Evolutionary conservation across 1,139 yeast species (phyloP).

Genomic region (Zygosaccharomyces sapae): DNA sequence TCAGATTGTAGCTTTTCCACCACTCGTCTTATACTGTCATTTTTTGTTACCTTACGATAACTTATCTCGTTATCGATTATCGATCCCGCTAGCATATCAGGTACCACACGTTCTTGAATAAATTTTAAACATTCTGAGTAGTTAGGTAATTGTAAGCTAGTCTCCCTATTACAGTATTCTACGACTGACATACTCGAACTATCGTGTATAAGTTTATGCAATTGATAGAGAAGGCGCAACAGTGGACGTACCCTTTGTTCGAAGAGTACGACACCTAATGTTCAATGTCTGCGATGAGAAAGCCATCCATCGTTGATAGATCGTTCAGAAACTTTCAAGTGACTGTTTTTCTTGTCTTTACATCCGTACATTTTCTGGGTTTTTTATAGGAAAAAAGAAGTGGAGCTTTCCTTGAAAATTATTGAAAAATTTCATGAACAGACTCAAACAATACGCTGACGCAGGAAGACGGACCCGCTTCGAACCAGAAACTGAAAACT

Average conservation of each 20-base stretch:
- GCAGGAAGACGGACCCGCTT: background rate
- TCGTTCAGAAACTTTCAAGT: background rate
- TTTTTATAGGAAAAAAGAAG: background rate
- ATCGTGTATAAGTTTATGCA: no score
- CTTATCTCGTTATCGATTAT: background rate
- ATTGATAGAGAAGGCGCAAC: no score
- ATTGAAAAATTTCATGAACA: background rate
- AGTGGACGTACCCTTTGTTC: no score
- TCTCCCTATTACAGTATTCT: slow-evolving; percentile 11
- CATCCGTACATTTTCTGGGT: slow-evolving; percentile 1
- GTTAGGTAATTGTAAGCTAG: slow-evolving; percentile 13
- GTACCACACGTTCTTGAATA: slow-evolving; percentile 14
- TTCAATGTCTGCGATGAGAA: background rate
- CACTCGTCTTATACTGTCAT: slow-evolving; percentile 19
- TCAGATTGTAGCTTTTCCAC: slow-evolving; percentile 14
- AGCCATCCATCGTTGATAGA: no score
- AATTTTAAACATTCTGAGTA: slow-evolving; percentile 12
- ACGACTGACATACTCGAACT: slow-evolving; percentile 4
- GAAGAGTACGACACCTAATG: no score
- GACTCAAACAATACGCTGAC: slow-evolving; percentile 2
- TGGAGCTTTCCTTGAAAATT: background rate
- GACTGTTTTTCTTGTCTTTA: background rate
- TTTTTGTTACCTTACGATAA: slow-evolving; percentile 18
- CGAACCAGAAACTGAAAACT: background rate
- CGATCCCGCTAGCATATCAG: slow-evolving; percentile 8